Evolutionary conservation across 306 rosid genomes (phyloP).

Genomic region (Gillenia trifoliata): DNA sequence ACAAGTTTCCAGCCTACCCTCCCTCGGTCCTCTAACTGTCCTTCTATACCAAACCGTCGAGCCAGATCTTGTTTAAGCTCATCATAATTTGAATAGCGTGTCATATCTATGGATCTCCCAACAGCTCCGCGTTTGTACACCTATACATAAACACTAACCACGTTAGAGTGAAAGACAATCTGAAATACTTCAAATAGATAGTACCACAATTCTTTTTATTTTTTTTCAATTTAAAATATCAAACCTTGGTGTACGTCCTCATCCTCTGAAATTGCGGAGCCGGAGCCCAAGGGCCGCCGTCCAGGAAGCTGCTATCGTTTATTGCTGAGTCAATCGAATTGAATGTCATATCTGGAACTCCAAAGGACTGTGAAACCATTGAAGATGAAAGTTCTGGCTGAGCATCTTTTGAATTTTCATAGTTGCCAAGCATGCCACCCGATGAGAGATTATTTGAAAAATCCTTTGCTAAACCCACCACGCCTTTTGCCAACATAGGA

Average conservation of each 20-base stretch:
- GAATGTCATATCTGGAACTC: constrained; percentile 83
- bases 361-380: constrained; percentile 83
- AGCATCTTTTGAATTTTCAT: constrained; percentile 58
- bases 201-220: not conserved
- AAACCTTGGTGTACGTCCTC: constrained; percentile 96
- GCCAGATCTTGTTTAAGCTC: constrained; percentile 91
- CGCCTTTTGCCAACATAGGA: constrained; percentile 57
- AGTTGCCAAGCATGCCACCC: constrained; percentile 52
- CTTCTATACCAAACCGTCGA: constrained; percentile 92
- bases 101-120: constrained; percentile 91
- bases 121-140: constrained; percentile 99
- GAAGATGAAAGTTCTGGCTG: constrained; percentile 92
- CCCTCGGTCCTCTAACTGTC: constrained; percentile 81
- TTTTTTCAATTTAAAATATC: constrained; percentile 7
- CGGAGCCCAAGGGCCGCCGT: constrained; percentile 70
- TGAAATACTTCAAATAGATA: not conserved
- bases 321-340: constrained; percentile 83
- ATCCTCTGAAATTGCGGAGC: constrained; percentile 71
- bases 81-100: constrained; percentile 77
- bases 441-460: constrained; percentile 55
- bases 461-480: constrained; percentile 51
- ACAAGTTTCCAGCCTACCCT: constrained; percentile 96
- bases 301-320: constrained; percentile 62
- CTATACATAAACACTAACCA: constrained; percentile 31
- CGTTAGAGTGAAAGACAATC: constrained; percentile 8